Base-by-base conservation (phyloP, 192 early-diverging fungal genomes). In the Powellomyces hirtus region DNA sequence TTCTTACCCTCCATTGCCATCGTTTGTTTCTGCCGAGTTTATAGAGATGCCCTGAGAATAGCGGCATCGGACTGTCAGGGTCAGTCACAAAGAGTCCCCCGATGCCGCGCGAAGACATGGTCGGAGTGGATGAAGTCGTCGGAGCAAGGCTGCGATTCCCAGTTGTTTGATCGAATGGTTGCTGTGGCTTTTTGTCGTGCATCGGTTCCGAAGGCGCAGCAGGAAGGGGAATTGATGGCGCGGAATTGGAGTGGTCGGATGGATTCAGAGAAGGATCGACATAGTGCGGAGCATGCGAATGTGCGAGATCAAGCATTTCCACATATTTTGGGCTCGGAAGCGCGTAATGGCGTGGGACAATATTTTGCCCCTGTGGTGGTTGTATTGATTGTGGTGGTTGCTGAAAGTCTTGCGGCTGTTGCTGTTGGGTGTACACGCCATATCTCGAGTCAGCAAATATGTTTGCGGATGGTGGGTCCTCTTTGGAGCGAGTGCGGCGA, bases 1-100 rank as follows among this genome's bases (percentile, higher is more conserved):
- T 18, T 0, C 64, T 66, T 36, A 66, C 64, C 66, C 66, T 22
- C 66, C 66, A 68, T 36, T 68, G 66, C 55, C 52, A 68, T 5
- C 55, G 51, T 29, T 58, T 55, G 38, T 68, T 68, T 11, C 34
- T 1, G 26, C 66, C 66, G n/a, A 68, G 56, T 40, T 68, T 68
- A 40, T 58, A 68, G 29, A 68, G 56, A 36, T 68, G 30, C 5
- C 66, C 66, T 1, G 66, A 68, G 24, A 68, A 68, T 13, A 68
- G 10, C 8, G 66, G 66, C 50, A 42, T 42, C 10, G 40, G 40
- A 8, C 18, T 18, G 10, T 42, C 40, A 11, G 40, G 40, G 10
- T 8, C 40, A 18, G 40, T 18, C n/a, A n/a, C n/a, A n/a, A n/a
- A n/a, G n/a, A n/a, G n/a, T n/a, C n/a, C n/a, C n/a, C n/a, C n/a